phyloP scores from a whole-genome alignment of 352 stramenopile genomes.

The Phytophthora chlamydospora region DNA sequence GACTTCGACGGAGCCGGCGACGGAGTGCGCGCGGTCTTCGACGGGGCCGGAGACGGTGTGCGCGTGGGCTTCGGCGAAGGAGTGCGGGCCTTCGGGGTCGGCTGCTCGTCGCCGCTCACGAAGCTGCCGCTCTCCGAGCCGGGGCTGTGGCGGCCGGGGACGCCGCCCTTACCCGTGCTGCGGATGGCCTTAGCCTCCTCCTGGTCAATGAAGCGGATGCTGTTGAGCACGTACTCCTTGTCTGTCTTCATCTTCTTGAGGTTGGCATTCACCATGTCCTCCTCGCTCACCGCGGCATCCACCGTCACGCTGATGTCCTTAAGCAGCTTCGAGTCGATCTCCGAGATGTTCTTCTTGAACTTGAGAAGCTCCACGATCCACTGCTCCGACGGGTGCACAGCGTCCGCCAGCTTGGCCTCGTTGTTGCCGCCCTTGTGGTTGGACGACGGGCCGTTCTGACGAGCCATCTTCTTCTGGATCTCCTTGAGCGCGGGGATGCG shows the following conservation, averaged over 20 bases:
- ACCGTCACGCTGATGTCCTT: constrained; percentile 66
- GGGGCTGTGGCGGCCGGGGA: constrained; percentile 49
- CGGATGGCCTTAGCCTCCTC: constrained; percentile 90
- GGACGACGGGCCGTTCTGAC: constrained; percentile 46
- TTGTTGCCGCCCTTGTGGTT: constrained; percentile 44
- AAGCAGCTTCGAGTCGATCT: constrained; percentile 75
- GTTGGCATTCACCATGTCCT: constrained; percentile 65
- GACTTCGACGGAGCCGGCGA: constrained; percentile 30
- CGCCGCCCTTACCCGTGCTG: constrained; percentile 69
- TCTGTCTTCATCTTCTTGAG: constrained; percentile 89
- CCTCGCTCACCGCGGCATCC: constrained; percentile 60
- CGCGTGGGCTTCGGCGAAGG: constrained; percentile 42
- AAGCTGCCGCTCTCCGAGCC: constrained; percentile 67
- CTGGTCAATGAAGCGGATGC: constrained; percentile 89
- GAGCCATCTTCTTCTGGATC: constrained; percentile 82
- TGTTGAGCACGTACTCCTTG: constrained; percentile 91
- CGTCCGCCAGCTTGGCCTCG: constrained; percentile 63
- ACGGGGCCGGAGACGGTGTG: constrained; percentile 26
- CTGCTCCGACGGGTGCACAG: constrained; percentile 82
- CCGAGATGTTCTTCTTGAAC: constrained; percentile 86
- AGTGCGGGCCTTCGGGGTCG: constrained; percentile 40
- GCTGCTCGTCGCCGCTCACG: constrained; percentile 43
- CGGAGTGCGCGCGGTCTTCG: constrained; percentile 12
- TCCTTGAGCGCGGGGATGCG: constrained; percentile 87
- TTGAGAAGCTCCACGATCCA: constrained; percentile 90